A percentile compares a stretch with the other conserved stretches of the same genome.
phyloP scores from a whole-genome alignment of 306 rosid species.

The Rosa lucieae region DNA sequence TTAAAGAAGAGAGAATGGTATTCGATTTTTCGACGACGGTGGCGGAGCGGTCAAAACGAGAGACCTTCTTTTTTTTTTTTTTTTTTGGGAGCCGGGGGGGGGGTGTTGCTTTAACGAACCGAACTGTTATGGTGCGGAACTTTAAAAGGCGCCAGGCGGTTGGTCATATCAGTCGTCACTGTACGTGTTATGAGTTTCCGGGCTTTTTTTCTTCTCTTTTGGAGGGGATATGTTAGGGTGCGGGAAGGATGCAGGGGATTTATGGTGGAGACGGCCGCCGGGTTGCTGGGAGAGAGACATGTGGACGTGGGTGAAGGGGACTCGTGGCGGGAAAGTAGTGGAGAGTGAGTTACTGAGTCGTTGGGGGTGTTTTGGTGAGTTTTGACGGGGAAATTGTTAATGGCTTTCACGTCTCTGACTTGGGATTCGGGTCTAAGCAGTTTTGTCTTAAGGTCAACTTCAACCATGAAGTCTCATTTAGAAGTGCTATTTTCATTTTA shows the following conservation, averaged over 20 bases:
- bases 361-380: background rate
- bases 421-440: background rate
- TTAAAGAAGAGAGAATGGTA: background rate
- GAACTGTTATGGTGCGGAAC: background rate
- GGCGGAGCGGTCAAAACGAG: slow-evolving; percentile 13
- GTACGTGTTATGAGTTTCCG: slow-evolving; percentile 22
- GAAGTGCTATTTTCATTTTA: too few relatives aligned
- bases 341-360: background rate
- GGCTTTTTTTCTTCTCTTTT: background rate
- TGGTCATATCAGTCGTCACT: slow-evolving; percentile 22
- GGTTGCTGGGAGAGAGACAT: slow-evolving; percentile 8
- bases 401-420: slow-evolving; percentile 26
- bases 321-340: slow-evolving; percentile 30
- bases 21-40: background rate
- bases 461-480: too few relatives aligned
- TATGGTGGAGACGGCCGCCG: slow-evolving; percentile 20
- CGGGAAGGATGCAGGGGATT: slow-evolving; percentile 29
- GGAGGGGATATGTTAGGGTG: slow-evolving; percentile 17
- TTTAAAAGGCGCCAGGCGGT: background rate
- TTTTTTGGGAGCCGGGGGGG: too few relatives aligned
- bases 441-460: background rate
- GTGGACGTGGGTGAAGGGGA: background rate
- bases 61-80: background rate
- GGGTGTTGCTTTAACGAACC: background rate
- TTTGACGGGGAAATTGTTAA: slow-evolving; percentile 4